Evolutionary conservation across 768 basidiomycete genomes (phyloP), one percentile per base, ranked within the genome.

Genomic region (Mycena chlorophos): DNA sequence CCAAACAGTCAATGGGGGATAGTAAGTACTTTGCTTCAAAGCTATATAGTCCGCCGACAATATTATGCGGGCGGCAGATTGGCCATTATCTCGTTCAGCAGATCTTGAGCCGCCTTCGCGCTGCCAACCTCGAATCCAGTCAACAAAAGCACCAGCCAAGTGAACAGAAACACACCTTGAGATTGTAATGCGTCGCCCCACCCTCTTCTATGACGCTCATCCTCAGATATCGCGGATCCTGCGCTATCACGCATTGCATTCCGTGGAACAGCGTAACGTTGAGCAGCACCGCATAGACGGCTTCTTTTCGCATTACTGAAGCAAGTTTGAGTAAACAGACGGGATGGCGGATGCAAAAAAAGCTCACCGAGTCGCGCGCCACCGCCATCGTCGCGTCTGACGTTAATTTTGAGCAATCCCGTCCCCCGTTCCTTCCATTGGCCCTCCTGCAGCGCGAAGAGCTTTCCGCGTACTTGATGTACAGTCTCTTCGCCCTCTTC

Each of bases 241-340:
- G 87, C 17, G 87, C 86, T 53, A 87, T 64, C 55, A 73, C 75
- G 68, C 85, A 88, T 52, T 78, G 78, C 89, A 92, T 92, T 28
- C 90, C 90, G 63, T 76, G 74, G 77, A 91, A 92, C 50, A 92
- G 73, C 45, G 86, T 82, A 47, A 86, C 81, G 63, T 92, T 92
- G 40, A 92, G 75, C 54, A 92, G 65, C 50, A 91, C 69, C 2
- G 87, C 78, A 66, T 84, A 87, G 19, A 91, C 89, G 0, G 89
- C 90, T 63, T 92, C 90, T 68, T 91, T 91, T 58, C 90, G 81
- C 89, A 92, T 91, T 19, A 92, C 90, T 91, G 62, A 3, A 34
- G 46, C 22, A 19, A 50, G 47, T 23, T 49, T 13, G 16, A 49
- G 42, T 47, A 17, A 52, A 40, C 8, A 17, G 27, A 56, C 45